These are phyloP conservation scores for Pythium rhizo-oryzae DNA, from an alignment of 352 stramenopile genomes.

Conservation along the genomic window DNA sequence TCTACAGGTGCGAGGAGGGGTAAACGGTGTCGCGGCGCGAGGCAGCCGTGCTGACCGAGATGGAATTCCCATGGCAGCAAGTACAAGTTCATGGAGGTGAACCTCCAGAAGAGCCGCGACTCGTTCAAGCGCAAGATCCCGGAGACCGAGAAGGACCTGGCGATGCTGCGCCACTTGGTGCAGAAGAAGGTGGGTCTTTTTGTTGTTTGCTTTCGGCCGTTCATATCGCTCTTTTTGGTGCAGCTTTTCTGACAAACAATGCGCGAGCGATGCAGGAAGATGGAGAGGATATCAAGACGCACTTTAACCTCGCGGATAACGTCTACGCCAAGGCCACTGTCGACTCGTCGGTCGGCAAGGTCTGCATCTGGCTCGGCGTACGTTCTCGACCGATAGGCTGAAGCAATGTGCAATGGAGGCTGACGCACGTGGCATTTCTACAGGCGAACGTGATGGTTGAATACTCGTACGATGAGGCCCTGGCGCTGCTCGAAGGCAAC, in stretches of 20 bases:
- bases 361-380: slow-evolving; percentile 97
- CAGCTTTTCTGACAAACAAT: background rate
- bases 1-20: slow-evolving; percentile 54
- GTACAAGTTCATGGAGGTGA: slow-evolving; percentile 92
- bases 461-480: slow-evolving; percentile 96
- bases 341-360: slow-evolving; percentile 87
- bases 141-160: slow-evolving; percentile 90
- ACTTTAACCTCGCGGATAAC: slow-evolving; percentile 95
- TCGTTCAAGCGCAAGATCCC: slow-evolving; percentile 92
- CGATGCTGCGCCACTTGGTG: slow-evolving; percentile 77
- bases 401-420: background rate
- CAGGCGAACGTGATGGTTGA: slow-evolving; percentile 97
- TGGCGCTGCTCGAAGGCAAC: slow-evolving; percentile 87
- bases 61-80: slow-evolving; percentile 45
- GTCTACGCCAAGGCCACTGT: slow-evolving; percentile 95
- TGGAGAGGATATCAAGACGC: slow-evolving; percentile 80
- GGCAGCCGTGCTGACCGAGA: background rate
- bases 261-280: slow-evolving; percentile 44
- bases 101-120: slow-evolving; percentile 82
- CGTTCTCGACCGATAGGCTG: slow-evolving; percentile 11
- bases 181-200: slow-evolving; percentile 49
- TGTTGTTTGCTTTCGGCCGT: background rate
- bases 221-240: too few species aligned
- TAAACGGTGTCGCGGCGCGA: background rate
- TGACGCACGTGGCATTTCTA: background rate